Conservation (phyloP, 148 eudicot genomes). For the Fallopia convolvulus region DNA sequence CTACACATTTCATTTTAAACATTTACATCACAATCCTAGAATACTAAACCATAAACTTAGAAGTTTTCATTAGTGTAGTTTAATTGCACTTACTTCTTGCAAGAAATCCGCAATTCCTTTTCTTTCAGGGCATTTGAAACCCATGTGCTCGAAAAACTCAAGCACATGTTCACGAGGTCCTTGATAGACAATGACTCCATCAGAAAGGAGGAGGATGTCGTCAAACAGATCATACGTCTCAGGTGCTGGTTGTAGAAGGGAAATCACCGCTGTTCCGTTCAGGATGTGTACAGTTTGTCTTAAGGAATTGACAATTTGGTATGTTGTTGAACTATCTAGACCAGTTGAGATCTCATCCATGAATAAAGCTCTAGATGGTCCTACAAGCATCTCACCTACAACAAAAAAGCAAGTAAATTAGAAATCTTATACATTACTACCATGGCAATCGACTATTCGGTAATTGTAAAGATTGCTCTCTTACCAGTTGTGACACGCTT, state of each 20-base stretch:
- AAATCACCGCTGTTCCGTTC: slow-evolving; percentile 67
- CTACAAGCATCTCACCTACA: slow-evolving; percentile 82
- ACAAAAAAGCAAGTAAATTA: not conserved
- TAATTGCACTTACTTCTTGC: slow-evolving; percentile 56
- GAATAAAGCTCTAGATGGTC: slow-evolving; percentile 62
- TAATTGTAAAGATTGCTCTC: too few species aligned
- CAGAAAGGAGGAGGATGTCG: slow-evolving; percentile 69
- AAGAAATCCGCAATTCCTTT: slow-evolving; percentile 78
- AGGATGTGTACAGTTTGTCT: slow-evolving; percentile 65
- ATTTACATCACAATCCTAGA: not conserved
- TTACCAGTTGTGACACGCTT: slow-evolving; percentile 81
- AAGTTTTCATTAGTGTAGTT: not conserved
- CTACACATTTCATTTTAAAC: slow-evolving; percentile 17
- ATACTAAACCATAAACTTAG: too few species aligned
- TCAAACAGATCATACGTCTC: slow-evolving; percentile 80
- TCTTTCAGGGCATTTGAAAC: slow-evolving; percentile 67
- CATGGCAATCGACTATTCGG: not conserved
- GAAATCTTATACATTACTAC: not conserved
- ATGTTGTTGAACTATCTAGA: slow-evolving; percentile 80
- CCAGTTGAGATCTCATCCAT: slow-evolving; percentile 96
- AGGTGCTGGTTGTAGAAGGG: slow-evolving; percentile 80
- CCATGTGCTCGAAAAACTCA: slow-evolving; percentile 67
- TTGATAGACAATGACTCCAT: slow-evolving; percentile 63
- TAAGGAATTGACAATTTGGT: slow-evolving; percentile 59
- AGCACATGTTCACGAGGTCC: slow-evolving; percentile 73